phyloP scores from a whole-genome alignment of 768 basidiomycete species.

The Kwoniella mangroviensis region DNA sequence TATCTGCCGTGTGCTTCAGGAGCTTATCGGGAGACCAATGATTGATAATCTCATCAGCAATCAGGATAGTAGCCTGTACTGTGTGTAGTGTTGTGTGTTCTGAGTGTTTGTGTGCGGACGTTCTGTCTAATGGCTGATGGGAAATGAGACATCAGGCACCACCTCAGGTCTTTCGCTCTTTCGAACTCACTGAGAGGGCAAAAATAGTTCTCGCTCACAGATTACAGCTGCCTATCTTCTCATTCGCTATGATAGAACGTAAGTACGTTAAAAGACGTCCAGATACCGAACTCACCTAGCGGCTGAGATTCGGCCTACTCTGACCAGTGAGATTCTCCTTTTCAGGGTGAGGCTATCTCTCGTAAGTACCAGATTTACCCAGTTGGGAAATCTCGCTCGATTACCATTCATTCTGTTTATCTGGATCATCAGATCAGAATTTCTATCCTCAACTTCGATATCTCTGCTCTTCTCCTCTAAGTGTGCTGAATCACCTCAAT shows the following conservation, averaged over 20 bases:
- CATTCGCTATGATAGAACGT: background rate
- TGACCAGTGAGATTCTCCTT: background rate
- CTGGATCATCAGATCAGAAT: too few species aligned
- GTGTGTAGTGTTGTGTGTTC: background rate
- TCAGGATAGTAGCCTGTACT: background rate
- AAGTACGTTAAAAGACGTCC: background rate
- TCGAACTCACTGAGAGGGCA: too few species aligned
- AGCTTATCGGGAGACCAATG: background rate
- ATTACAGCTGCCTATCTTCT: background rate
- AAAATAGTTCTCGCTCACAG: too few species aligned
- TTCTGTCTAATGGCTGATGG: background rate
- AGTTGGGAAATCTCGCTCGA: background rate
- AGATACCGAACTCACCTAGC: background rate
- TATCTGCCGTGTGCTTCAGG: too few species aligned
- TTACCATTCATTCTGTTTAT: background rate
- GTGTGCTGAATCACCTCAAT: background rate
- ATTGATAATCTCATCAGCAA: background rate
- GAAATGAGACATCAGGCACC: background rate
- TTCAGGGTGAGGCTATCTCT: background rate
- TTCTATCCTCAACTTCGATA: background rate
- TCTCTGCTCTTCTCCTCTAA: background rate
- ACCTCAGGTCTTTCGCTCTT: too few species aligned
- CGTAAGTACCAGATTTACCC: background rate
- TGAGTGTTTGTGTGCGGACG: background rate
- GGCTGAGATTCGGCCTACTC: background rate